Evolutionary conservation across 2,329 filamentous ascomycete species (phyloP).

Genomic region (Fusarium nisikadoi): DNA sequence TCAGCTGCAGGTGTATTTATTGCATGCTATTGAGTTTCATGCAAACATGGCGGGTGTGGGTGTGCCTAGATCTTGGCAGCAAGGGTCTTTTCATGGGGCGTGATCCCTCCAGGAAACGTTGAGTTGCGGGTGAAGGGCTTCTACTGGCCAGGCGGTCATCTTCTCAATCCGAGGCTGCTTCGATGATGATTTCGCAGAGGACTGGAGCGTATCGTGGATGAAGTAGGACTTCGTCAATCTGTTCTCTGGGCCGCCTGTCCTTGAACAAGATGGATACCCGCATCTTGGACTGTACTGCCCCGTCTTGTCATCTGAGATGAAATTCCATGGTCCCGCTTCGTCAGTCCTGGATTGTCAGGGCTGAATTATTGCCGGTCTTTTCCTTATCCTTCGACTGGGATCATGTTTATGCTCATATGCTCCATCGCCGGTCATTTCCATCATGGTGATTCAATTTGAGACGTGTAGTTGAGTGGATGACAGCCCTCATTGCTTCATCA

Average conservation of each 20-base stretch:
- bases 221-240: constrained; percentile 6
- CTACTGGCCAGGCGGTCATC: constrained; percentile 33
- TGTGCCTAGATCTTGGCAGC: constrained; percentile 29
- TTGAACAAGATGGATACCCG: not conserved
- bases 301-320: not conserved
- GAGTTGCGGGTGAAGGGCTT: not conserved
- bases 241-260: constrained; percentile 12
- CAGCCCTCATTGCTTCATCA: not conserved
- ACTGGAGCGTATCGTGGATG: constrained; percentile 14
- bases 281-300: not conserved
- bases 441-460: not conserved
- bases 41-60: constrained; percentile 23
- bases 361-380: constrained; percentile 13
- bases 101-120: constrained; percentile 7
- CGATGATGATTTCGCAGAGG: constrained; percentile 24
- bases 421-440: constrained; percentile 5
- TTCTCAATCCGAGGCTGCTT: constrained; percentile 18
- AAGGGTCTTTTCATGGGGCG: constrained; percentile 18
- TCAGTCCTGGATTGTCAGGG: constrained; percentile 35
- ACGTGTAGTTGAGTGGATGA: not conserved
- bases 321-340: not conserved
- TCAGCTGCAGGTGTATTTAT: constrained; percentile 7
- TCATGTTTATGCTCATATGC: constrained; percentile 7
- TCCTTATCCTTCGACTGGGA: constrained; percentile 8
- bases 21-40: not conserved